Evolutionary conservation across 2,329 filamentous ascomycete genomes (phyloP).

Genomic region (Chrysosphaeria jannelii): DNA sequence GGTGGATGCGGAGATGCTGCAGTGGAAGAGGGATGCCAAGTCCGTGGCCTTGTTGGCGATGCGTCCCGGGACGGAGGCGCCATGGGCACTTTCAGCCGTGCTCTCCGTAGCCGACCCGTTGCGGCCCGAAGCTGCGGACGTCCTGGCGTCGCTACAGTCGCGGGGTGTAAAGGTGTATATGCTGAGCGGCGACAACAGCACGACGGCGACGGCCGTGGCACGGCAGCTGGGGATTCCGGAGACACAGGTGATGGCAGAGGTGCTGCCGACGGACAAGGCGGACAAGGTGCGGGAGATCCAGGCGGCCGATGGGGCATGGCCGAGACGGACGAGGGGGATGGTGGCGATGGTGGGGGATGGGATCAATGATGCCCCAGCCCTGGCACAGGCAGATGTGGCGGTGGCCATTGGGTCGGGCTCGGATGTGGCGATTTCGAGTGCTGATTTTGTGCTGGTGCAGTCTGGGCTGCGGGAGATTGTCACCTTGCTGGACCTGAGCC

Average conservation of each 20-base stretch:
- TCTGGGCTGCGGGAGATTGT: conserved; percentile 34
- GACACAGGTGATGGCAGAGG: conserved; percentile 55
- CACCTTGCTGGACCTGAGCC: conserved; percentile 40
- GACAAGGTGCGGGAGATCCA: conserved; percentile 37
- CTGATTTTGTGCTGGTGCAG: conserved; percentile 55
- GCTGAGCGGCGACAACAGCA: conserved; percentile 73
- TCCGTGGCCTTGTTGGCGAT: conserved; percentile 29
- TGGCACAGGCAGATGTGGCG: conserved; percentile 52
- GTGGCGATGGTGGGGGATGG: conserved; percentile 75
- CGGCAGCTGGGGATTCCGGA: conserved; percentile 40
- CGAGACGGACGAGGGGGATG: conserved; percentile 15
- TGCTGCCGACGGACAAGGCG: conserved; percentile 60
- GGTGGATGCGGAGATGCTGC: conserved; percentile 12
- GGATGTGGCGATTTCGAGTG: conserved; percentile 55
- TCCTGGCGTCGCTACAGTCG: conserved; percentile 32
- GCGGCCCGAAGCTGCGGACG: conserved; percentile 34
- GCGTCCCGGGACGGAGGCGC: conserved; percentile 5
- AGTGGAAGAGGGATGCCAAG: conserved; percentile 32
- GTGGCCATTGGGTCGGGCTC: conserved; percentile 62
- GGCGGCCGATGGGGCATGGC: conserved; percentile 13
- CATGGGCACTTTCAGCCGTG: conserved; percentile 26
- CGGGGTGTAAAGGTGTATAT: conserved; percentile 57
- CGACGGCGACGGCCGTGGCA: conserved; percentile 58
- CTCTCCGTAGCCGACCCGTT: conserved; percentile 61
- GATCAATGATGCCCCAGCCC: conserved; percentile 65